Evolutionary conservation across 345 rosid genomes (phyloP), one percentile per base, ranked within the genome.

Genomic region (Ceriops tagal): DNA sequence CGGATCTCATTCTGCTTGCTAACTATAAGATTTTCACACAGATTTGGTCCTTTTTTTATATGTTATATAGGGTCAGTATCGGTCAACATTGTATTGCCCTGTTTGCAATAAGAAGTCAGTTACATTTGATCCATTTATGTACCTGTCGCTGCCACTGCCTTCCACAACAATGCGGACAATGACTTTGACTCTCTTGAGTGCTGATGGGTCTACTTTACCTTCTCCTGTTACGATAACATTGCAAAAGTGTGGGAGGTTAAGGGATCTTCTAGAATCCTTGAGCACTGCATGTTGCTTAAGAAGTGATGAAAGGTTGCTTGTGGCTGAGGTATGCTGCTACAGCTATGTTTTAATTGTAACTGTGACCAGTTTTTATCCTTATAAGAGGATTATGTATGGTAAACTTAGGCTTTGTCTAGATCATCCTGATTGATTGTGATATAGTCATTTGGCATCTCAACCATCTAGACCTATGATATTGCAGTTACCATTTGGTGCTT

Each of bases 61-160:
- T 21, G 64, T 28, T 53, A 49, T 52, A 61, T 22, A 66, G 80
- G 80, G 80, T 46, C 66, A 71, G 51, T 67, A 76, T 39, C 69
- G 61, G 9, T 76, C 80, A 64, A 75, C 58, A 19, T 16, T 64
- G 39, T 52, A 55, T 27, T 71, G 55, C 66, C 73, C 71, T 22
- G 9, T 26, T 63, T 71, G 80, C 61, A 67, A 63, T 58, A 71
- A 67, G 71, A 61, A 56, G 63, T 71, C 70, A 13, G 68, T 67
- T 58, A 57, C 75, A 20, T 71, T 71, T 67, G 80, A 76, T 58
- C 80, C 73, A 47, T 76, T 71, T 71, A 67, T 76, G 80, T 62
- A 76, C 58, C 53, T 71, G 26, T 71, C 73, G 0, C 66, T 71
- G 61, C 73, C 80, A 20, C 37, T 76, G 46, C 75, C 76, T 62